Evolutionary conservation across 2,329 filamentous ascomycete genomes (phyloP).

Genomic region (Harringtonia aguacate): DNA sequence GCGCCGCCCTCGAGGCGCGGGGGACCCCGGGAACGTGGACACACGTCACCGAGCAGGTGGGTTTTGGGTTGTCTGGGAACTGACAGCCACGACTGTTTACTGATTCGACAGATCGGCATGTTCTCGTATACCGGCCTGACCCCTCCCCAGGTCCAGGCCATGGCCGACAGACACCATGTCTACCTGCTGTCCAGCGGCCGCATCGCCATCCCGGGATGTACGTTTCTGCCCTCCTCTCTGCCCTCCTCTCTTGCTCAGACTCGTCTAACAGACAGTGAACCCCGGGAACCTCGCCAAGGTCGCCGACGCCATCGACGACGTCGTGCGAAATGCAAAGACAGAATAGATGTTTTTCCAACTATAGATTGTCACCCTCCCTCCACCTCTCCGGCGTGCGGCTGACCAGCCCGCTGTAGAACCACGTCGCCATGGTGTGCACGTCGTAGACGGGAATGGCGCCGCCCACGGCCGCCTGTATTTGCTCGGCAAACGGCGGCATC

Average conservation of each 20-base stretch:
- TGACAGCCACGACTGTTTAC: too few species aligned
- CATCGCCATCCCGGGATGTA: background rate
- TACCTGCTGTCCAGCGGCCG: constrained; percentile 1
- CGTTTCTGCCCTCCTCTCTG: too few species aligned
- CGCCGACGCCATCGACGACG: background rate
- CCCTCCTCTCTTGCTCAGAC: background rate
- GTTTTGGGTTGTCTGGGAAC: background rate
- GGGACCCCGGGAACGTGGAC: constrained; percentile 1
- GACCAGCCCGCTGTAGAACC: background rate
- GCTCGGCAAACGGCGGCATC: constrained; percentile 1
- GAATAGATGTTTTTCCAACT: too few species aligned
- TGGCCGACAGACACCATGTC: background rate
- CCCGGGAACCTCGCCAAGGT: background rate
- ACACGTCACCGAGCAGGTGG: background rate
- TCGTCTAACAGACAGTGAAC: background rate
- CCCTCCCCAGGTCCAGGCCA: background rate
- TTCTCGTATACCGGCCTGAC: constrained; percentile 2
- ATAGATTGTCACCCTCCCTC: too few species aligned
- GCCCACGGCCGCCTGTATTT: background rate
- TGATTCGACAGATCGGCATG: background rate
- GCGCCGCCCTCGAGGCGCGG: background rate
- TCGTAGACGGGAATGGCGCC: background rate
- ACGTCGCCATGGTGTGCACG: background rate
- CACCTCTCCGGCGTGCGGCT: too few species aligned
- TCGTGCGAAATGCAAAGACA: background rate